Percentiles rank a stretch among this genome's conserved stretches.
Conservation (phyloP, 192 early-diverging fungal genomes). For the Rhizophagus prolifer region DNA sequence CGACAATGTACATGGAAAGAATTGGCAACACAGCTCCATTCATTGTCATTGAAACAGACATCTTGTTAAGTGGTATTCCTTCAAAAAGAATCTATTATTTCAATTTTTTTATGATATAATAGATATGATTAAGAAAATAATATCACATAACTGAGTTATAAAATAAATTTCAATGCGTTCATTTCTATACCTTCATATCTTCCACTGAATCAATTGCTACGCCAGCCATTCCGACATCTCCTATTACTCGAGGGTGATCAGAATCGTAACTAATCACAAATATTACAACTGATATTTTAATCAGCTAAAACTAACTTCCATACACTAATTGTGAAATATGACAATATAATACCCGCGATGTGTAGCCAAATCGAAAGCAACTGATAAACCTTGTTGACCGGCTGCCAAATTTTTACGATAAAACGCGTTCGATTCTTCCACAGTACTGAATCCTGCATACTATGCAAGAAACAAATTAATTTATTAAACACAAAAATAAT, state of each 20-base stretch:
- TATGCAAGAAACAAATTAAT: conserved; percentile 31
- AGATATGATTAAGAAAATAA: neutral
- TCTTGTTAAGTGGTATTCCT: conserved; percentile 85
- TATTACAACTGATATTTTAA: neutral
- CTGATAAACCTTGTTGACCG: conserved; percentile 84
- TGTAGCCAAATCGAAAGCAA: conserved; percentile 90
- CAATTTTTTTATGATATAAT: neutral
- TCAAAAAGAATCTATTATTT: conserved; percentile 70
- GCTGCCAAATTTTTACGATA: conserved; percentile 86
- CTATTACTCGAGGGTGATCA: conserved; percentile 85
- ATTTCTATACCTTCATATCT: conserved; percentile 70
- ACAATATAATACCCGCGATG: conserved; percentile 65
- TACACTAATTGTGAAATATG: neutral
- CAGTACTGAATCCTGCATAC: conserved; percentile 91
- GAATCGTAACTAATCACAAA: conserved; percentile 68
- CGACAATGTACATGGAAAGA: conserved; percentile 88
- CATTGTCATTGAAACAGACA: conserved; percentile 95
- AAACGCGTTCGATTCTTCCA: conserved; percentile 88
- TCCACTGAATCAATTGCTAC: conserved; percentile 91
- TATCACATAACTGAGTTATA: neutral
- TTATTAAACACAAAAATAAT: neutral
- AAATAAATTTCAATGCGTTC: neutral
- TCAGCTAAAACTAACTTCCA: neutral
- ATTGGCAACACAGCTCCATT: conserved; percentile 92
- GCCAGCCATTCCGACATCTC: conserved; percentile 93